phyloP scores from a whole-genome alignment of 495 filamentous ascomycete genomes.

The Neurospora sublineolata region DNA sequence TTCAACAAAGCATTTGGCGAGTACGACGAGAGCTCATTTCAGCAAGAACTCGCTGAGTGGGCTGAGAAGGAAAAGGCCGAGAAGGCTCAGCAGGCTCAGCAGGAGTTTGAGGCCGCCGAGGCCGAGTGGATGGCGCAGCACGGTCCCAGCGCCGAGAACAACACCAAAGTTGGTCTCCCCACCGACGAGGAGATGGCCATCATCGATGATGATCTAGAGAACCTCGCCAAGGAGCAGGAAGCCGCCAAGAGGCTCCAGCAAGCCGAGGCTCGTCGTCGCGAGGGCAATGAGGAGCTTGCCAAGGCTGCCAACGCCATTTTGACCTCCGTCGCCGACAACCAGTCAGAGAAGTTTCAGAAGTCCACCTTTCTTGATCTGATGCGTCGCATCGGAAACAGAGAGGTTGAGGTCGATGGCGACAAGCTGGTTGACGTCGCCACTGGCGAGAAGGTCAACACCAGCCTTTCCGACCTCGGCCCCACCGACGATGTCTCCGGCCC shows the following conservation, averaged over 20 bases:
- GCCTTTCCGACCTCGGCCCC: not conserved
- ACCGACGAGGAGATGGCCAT: constrained; percentile 11
- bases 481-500: not conserved
- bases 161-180: not conserved
- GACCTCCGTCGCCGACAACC: constrained; percentile 24
- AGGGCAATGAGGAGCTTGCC: constrained; percentile 24
- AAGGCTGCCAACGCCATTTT: constrained; percentile 29
- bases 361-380: constrained; percentile 34
- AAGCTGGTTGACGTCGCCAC: constrained; percentile 24
- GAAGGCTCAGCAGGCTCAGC: constrained; percentile 1
- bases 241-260: not conserved
- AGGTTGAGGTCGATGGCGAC: constrained; percentile 30
- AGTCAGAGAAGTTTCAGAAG: constrained; percentile 32
- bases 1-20: constrained; percentile 20
- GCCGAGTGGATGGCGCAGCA: constrained; percentile 23
- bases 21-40: constrained; percentile 11
- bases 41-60: constrained; percentile 14
- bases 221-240: constrained; percentile 12
- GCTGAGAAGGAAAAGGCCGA: constrained; percentile 2
- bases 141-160: constrained; percentile 10
- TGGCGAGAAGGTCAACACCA: constrained; percentile 11
- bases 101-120: constrained; percentile 13
- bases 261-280: not conserved
- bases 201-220: constrained; percentile 8
- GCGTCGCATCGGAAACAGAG: constrained; percentile 26